phyloP scores from a whole-genome alignment of 2,329 filamentous ascomycete genomes.

The Corinectria fuckeliana region DNA sequence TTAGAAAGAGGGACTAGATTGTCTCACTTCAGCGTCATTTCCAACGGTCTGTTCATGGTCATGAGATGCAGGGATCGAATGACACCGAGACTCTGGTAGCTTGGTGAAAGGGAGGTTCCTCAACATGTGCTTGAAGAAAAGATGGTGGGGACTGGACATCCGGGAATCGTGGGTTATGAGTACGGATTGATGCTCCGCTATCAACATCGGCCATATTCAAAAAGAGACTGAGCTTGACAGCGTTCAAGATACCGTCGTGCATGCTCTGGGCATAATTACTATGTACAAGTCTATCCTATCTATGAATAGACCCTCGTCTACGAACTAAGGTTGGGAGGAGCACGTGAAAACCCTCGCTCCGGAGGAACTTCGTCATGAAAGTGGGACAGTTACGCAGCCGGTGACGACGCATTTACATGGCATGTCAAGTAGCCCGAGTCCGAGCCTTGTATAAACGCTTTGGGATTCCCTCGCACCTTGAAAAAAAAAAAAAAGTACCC shows the following conservation, averaged over 20 bases:
- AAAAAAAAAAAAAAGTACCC: conserved; percentile 2
- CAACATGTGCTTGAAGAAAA: neutral
- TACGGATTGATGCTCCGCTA: conserved; percentile 1
- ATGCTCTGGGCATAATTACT: neutral
- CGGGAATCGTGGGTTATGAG: neutral
- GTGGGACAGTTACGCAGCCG: conserved; percentile 15
- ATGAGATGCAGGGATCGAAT: neutral
- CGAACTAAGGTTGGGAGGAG: neutral
- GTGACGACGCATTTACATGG: conserved; percentile 15
- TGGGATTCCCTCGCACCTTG: conserved; percentile 1
- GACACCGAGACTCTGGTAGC: neutral
- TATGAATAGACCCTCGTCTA: neutral
- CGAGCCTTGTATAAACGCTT: conserved; percentile 16
- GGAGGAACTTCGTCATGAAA: neutral
- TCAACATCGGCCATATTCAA: conserved; percentile 1
- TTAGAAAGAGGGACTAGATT: neutral
- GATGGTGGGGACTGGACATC: neutral
- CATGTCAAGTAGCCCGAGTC: conserved; percentile 8
- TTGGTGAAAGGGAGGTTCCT: neutral
- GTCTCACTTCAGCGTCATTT: conserved; percentile 7
- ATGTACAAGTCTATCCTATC: neutral
- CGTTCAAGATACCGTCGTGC: neutral
- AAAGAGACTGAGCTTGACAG: conserved; percentile 11
- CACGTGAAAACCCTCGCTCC: neutral
- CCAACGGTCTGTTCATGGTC: neutral